Conservation (phyloP, 164 flowering plant genomes). For the Piper longum region DNA sequence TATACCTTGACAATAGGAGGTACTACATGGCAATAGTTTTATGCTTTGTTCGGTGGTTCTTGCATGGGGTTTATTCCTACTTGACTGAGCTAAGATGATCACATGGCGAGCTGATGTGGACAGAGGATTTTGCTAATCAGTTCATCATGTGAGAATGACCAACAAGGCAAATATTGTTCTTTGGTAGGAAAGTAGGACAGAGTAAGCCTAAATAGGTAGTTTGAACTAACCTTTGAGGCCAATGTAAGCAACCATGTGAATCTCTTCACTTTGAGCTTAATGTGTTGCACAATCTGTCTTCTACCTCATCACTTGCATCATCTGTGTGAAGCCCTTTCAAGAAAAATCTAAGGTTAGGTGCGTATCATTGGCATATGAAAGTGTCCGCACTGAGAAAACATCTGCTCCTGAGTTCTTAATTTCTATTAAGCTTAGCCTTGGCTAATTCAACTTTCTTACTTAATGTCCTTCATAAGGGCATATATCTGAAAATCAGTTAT, state of each 20-base stretch:
- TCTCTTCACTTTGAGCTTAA: slow-evolving; percentile 31
- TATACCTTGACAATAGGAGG: not conserved
- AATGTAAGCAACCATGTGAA: slow-evolving; percentile 31
- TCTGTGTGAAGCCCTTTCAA: not conserved
- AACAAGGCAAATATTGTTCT: slow-evolving; percentile 5
- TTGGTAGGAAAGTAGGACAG: slow-evolving; percentile 20
- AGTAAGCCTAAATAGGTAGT: slow-evolving; percentile 17
- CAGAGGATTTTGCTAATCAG: slow-evolving; percentile 7
- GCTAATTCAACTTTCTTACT: too few relatives aligned
- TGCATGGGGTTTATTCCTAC: not conserved
- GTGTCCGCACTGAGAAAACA: too few relatives aligned
- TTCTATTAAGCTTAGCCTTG: too few relatives aligned
- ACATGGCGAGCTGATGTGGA: slow-evolving; percentile 17
- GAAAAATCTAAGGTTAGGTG: too few relatives aligned
- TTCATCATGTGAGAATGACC: slow-evolving; percentile 15
- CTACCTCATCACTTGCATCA: not conserved
- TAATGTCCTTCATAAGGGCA: too few relatives aligned
- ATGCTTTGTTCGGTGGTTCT: not conserved
- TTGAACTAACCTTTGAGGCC: slow-evolving; percentile 16
- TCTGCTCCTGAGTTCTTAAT: too few relatives aligned
- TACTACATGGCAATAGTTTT: slow-evolving; percentile 2
- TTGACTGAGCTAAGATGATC: slow-evolving; percentile 2
- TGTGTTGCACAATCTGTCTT: slow-evolving; percentile 9
- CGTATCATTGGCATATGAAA: too few relatives aligned
- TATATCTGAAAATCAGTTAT: too few relatives aligned